phyloP scores from a whole-genome alignment of 371 early-diverging fungal species.

The Circinella umbellata region DNA sequence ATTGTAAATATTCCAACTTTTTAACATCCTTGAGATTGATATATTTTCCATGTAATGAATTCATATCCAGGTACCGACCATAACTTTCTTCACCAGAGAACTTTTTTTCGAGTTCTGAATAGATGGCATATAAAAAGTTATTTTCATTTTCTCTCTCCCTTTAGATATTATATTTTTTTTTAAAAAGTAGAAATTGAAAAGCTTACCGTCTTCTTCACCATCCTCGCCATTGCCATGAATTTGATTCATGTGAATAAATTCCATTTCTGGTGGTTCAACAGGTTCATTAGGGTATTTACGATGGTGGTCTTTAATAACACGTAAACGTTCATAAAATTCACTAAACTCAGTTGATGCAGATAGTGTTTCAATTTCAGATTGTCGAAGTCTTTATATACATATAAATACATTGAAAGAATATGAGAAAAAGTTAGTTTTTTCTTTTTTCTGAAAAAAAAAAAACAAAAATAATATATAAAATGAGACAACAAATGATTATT shows the following conservation, averaged over 20 bases:
- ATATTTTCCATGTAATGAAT: conserved; percentile 75
- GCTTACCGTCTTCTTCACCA: conserved; percentile 33
- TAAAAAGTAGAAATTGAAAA: too few species aligned
- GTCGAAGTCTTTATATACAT: conserved; percentile 52
- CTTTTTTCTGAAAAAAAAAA: too few species aligned
- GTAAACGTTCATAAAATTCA: conserved; percentile 88
- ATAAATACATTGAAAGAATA: not conserved
- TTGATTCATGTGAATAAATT: conserved; percentile 61
- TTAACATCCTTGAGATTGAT: conserved; percentile 82
- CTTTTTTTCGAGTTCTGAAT: conserved; percentile 73
- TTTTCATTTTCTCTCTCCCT: not conserved
- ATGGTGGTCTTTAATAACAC: conserved; percentile 84
- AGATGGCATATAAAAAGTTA: too few species aligned
- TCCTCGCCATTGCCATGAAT: conserved; percentile 60
- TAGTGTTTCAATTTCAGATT: conserved; percentile 76
- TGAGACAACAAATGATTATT: too few species aligned
- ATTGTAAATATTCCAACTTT: conserved; percentile 80
- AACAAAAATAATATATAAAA: too few species aligned
- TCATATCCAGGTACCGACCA: conserved; percentile 90
- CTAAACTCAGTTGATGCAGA: conserved; percentile 78
- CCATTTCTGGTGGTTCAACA: conserved; percentile 82
- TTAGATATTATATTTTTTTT: too few species aligned
- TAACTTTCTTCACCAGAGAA: conserved; percentile 93
- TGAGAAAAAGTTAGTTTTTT: not conserved
- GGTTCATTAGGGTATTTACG: conserved; percentile 81